Evolutionary conservation across 768 basidiomycete genomes (phyloP), one percentile per base, ranked within the genome.

Genomic region (Calocybe cyanea): DNA sequence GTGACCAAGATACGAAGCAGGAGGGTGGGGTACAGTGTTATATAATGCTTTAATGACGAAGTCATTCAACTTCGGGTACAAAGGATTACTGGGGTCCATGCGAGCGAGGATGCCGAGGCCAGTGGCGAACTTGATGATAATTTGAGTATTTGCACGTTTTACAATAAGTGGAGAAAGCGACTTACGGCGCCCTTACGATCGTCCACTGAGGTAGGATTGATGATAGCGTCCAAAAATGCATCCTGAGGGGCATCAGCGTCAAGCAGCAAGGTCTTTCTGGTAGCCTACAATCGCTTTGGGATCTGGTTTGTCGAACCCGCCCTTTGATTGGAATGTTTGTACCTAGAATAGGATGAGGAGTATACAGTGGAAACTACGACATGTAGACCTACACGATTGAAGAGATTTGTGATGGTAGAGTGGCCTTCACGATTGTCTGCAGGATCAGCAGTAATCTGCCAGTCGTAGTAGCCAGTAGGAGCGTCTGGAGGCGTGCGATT

Each of bases 11-110:
- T 57, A 62, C 0, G 68, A 56, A 13, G 61, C 64, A 2, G 64
- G 64, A 21, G 64, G 62, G 15, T 83, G 81, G 33, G 81, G 83
- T 18, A 80, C 71, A n/a, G 84, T 73, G 58, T 81, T 79, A 57
- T 79, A 77, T 6, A 70, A 64, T 54, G 75, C 48, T 65, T 68
- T 70, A 50, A 73, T 54, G 2, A 53, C 57, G 8, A 51, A 54
- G 38, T 59, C 56, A 19, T 53, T 54, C 28, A 60, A 40, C 21
- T 55, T 46, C 49, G 52, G 54, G n/a, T 51, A 48, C 7, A 56
- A 17, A 21, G 48, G 46, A 19, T 9, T 38, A 35, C 38, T 36
- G 8, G 63, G 53, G 39, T 54, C 46, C 1, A 63, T 28, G 17
- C 46, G 31, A 6, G 63, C 57, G 7, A 66, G 48, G 37, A 64